Evolutionary conservation across 331 rosid genomes (phyloP).

Genomic region (Phaseolus coccineus): DNA sequence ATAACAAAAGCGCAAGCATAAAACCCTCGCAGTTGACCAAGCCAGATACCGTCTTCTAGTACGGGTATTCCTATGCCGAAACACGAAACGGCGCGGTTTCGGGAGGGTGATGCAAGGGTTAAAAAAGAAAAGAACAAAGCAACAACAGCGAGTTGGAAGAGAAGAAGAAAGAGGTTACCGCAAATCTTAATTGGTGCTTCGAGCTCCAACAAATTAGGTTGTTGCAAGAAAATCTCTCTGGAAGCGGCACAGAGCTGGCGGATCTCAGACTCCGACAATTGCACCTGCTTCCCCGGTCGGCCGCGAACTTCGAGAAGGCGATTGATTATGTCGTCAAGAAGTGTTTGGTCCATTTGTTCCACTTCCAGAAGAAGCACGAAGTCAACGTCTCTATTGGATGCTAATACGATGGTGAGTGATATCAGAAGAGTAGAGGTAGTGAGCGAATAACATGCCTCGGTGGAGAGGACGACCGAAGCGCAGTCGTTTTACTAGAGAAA

Average conservation of each 20-base stretch:
- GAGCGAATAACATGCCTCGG: slow-evolving; percentile 50
- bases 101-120: not conserved
- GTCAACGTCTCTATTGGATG: slow-evolving; percentile 59
- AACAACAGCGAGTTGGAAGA: not conserved
- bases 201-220: slow-evolving; percentile 90
- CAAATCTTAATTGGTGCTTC: slow-evolving; percentile 99
- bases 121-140: not conserved
- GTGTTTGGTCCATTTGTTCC: slow-evolving; percentile 70
- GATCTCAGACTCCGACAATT: slow-evolving; percentile 95
- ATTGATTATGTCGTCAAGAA: slow-evolving; percentile 85
- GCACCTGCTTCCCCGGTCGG: slow-evolving; percentile 96
- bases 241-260: slow-evolving; percentile 77
- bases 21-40: slow-evolving; percentile 20
- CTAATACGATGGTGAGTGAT: not conserved
- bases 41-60: not conserved
- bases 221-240: slow-evolving; percentile 83
- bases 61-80: slow-evolving; percentile 1
- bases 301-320: slow-evolving; percentile 94
- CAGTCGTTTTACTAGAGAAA: slow-evolving; percentile 51
- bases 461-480: slow-evolving; percentile 24
- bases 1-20: not conserved
- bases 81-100: too few relatives aligned
- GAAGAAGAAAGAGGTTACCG: slow-evolving; percentile 53
- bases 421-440: slow-evolving; percentile 10
- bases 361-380: not conserved